Base-by-base conservation (phyloP, 2,329 filamentous ascomycete genomes). In the Neonectria ditissima region DNA sequence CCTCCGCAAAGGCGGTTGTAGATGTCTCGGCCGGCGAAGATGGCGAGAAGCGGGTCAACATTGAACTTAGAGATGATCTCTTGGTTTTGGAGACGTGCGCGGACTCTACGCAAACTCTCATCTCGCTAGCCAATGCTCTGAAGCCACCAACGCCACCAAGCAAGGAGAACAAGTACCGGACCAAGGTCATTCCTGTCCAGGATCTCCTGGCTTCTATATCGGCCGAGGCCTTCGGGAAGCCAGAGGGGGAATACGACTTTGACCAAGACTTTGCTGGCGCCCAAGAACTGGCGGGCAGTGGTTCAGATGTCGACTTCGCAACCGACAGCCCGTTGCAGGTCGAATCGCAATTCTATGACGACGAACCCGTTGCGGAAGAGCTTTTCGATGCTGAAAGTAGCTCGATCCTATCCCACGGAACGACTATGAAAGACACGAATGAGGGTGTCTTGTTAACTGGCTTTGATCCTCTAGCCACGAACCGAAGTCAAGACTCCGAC, bases 61-160 rank as follows among this genome's bases (percentile, higher is more conserved):
- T 97, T 1, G 92, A 97, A 67, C 81, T 98, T 50, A 89, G 89
- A 65, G 94, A 97, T 73, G 91, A 97, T 68, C 84, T 99, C 1
- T 84, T 99, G 56, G 90, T 99, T 34, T 81, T 99, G 7, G 96
- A 99, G 78, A 97, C 94, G 1, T 99, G 97, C 73, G 96, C 96
- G 30, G 96, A 99, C 78, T 99, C 96, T 2, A 98, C 94, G 0
- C 94, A 97, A 76, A 99, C 96, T 0, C 84, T 99, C 14, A 91
- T 97, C 55, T 85, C 87, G 2, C 86, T 97, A 44, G 80, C 94
- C 16, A 93, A 92, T 72, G 94, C 91, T 1, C 83, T 99, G 5
- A 89, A 90, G 39, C 96, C 95, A 5, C 95, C 96, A 1, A 90
- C 89, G 8, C 91, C 94, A 0, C 93, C 94, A 1, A 95, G 88